phyloP scores from a whole-genome alignment of 192 early-diverging fungal genomes.

The Kickxella alabastrina region DNA sequence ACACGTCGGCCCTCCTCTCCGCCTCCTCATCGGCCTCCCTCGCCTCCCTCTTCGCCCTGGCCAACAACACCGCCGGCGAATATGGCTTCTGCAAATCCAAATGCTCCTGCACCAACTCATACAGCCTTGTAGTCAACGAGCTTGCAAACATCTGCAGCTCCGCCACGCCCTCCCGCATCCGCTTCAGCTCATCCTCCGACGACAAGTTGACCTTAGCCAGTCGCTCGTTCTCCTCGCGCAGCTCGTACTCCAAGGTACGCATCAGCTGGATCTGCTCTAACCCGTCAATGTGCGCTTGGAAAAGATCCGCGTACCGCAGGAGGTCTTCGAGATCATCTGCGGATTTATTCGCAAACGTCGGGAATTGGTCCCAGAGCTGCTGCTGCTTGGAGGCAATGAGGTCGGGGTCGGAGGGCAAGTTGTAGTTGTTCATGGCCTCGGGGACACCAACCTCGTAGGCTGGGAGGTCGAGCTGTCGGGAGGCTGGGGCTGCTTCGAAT shows the following conservation, averaged over 20 bases:
- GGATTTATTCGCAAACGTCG: conserved; percentile 54
- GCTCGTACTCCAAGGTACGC: conserved; percentile 49
- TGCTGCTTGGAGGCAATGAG: conserved; percentile 26
- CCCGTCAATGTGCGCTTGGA: conserved; percentile 52
- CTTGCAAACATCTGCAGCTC: conserved; percentile 51
- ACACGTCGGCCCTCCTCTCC: conserved; percentile 10
- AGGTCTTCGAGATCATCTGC: conserved; percentile 51
- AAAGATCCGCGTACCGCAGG: conserved; percentile 49
- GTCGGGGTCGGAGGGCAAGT: conserved; percentile 19
- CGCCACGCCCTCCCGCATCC: conserved; percentile 45
- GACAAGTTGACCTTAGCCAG: conserved; percentile 45
- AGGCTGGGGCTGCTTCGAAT: background rate
- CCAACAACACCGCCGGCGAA: conserved; percentile 32
- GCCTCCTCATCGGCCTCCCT: conserved; percentile 22
- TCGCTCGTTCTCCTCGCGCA: conserved; percentile 46
- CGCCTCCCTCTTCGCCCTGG: conserved; percentile 15
- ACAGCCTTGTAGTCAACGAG: conserved; percentile 45
- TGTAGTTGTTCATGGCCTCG: conserved; percentile 51
- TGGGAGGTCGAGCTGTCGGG: conserved; percentile 8
- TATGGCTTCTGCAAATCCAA: conserved; percentile 48
- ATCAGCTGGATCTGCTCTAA: conserved; percentile 53
- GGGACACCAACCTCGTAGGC: conserved; percentile 37
- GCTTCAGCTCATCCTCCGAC: conserved; percentile 40
- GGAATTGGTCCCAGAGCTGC: conserved; percentile 39
- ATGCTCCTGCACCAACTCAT: conserved; percentile 51